phyloP scores from a whole-genome alignment of 805 yeast species.

The Yarrowia porcina region DNA sequence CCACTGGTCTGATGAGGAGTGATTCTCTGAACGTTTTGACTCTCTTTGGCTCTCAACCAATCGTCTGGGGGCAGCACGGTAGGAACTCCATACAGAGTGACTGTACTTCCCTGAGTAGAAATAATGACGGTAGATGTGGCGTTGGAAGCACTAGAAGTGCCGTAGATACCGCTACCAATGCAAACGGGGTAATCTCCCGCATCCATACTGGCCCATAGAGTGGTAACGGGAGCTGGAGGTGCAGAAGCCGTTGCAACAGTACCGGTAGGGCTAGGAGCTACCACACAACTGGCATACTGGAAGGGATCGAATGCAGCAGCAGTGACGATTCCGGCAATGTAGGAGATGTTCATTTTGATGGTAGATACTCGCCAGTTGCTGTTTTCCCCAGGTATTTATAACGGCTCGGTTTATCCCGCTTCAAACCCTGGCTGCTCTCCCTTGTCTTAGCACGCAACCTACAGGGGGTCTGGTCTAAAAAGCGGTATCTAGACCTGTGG shows the following conservation, averaged over 20 bases:
- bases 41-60: slow-evolving; percentile 9
- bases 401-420: background rate
- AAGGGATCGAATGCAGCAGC: slow-evolving; percentile 6
- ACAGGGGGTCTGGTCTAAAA: background rate
- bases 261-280: background rate
- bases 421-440: slow-evolving; percentile 8
- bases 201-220: background rate
- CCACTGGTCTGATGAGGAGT: background rate
- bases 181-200: background rate
- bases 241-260: background rate
- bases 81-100: background rate
- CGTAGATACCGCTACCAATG: background rate
- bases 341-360: background rate
- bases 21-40: background rate
- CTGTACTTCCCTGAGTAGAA: background rate
- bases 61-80: background rate
- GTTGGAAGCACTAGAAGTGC: background rate
- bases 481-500: background rate
- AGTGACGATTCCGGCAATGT: slow-evolving; percentile 6
- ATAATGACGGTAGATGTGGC: background rate
- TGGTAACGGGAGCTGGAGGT: background rate
- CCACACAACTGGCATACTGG: slow-evolving; percentile 6
- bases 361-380: background rate
- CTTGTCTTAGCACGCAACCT: slow-evolving; percentile 8
- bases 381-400: background rate